Evolutionary conservation across 2,329 filamentous ascomycete genomes (phyloP), one percentile per base, ranked within the genome.

Genomic region (Talaromyces amestolkiae): DNA sequence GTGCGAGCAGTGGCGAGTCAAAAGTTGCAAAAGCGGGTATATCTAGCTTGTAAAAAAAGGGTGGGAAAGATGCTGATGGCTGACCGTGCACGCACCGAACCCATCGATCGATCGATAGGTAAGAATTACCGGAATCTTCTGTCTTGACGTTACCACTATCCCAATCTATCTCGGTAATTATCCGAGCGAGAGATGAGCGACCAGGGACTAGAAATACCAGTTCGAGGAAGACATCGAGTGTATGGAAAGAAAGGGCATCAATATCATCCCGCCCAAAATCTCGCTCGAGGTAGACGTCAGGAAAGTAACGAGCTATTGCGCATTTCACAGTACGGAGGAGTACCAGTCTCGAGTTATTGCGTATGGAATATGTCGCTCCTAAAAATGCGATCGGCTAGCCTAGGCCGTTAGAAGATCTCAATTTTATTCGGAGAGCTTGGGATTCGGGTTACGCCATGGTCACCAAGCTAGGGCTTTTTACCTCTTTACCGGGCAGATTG

Each of bases 61-160:
- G 22, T 22, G 22, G 22, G 22, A 22, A 22, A 19, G 31, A 61
- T 61, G 45, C 59, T 62, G 47, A 39, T 62, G 60, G 27, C 47
- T 62, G 60, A 24, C 60, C 60, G 60, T 62, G 60, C 60, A 54
- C 58, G 19, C 33, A 56, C 53, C 58, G 39, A 60, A 60, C 58
- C 58, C 58, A 47, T 56, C 60, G 60, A 62, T 62, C 60, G 60
- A 62, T 62, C 47, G 35, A 24, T 43, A 11, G 53, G 19, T 39
- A 11, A 37, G 22, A 54, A 43, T 54, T 53, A 33, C 60, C 33
- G 51, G 33, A 31, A 35, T 49, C 37, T 15, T 35, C 15, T 31
- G 59, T 61, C 43, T 39, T 27, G 33, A 47, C 35, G 27, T 49
- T 59, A 60, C 58, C 33, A 37, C 6, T 13, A 19, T n/a, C 27